A percentile compares a stretch with the other conserved stretches of the same genome.
Evolutionary conservation across 345 rosid species (phyloP).

Genomic region (Hibiscus mutabilis): DNA sequence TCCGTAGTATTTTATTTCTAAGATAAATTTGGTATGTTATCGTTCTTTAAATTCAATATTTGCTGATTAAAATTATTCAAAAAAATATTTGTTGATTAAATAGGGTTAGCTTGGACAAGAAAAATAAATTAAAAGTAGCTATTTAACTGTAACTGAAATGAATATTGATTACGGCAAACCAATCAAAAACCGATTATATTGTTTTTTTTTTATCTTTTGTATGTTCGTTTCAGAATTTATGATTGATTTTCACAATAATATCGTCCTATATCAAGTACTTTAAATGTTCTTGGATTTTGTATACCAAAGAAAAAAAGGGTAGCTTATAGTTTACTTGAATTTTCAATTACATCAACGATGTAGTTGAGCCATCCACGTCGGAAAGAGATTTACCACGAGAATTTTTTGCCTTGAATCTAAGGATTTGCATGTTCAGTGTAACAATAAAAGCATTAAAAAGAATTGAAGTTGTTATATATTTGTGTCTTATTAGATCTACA

Average conservation of each 20-base stretch:
- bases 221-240: no score
- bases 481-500: background rate
- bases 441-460: background rate
- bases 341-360: background rate
- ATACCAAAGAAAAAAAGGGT: background rate
- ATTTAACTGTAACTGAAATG: background rate
- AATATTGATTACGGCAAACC: background rate
- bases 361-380: background rate
- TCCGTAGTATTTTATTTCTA: background rate
- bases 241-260: no score
- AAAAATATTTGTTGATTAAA: background rate
- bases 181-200: background rate
- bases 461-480: background rate
- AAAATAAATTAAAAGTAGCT: background rate
- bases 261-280: no score
- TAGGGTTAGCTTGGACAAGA: background rate
- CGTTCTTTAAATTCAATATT: background rate
- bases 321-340: background rate
- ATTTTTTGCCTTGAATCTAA: background rate
- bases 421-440: slow-evolving; percentile 2
- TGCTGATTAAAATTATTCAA: no score
- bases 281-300: background rate
- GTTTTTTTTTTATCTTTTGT: no score
- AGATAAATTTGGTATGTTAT: background rate
- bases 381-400: background rate